Evolutionary conservation across 2,329 filamentous ascomycete species (phyloP).

Genomic region (Curvularia sp.): DNA sequence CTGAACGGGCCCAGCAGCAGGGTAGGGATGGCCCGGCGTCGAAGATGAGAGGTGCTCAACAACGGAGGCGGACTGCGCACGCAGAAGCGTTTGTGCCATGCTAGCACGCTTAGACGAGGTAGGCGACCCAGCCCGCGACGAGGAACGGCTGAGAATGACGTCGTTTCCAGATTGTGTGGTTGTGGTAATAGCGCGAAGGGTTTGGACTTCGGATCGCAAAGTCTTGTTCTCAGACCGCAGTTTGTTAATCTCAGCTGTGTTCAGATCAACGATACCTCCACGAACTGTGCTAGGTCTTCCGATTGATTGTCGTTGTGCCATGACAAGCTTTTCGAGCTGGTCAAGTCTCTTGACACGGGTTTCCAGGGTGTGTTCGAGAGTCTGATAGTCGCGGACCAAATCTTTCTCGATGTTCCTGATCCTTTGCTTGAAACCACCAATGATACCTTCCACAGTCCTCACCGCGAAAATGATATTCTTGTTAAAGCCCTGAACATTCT

Average conservation of each 20-base stretch:
- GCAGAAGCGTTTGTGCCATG: constrained; percentile 60
- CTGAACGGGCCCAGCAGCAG: constrained; percentile 48
- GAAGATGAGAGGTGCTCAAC: constrained; percentile 53
- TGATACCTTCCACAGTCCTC: constrained; percentile 82
- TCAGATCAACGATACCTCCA: constrained; percentile 50
- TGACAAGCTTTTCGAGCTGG: constrained; percentile 78
- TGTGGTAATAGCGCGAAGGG: constrained; percentile 61
- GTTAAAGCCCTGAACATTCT: constrained; percentile 84
- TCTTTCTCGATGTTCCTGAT: constrained; percentile 88
- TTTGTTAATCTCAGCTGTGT: constrained; percentile 62
- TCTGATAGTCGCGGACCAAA: constrained; percentile 88
- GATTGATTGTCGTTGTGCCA: constrained; percentile 49
- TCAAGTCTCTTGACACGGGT: constrained; percentile 84
- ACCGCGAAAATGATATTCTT: constrained; percentile 87
- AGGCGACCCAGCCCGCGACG: constrained; percentile 39
- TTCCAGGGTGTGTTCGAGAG: constrained; percentile 80
- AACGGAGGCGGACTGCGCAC: constrained; percentile 61
- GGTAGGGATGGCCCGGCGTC: constrained; percentile 42
- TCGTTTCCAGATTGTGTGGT: constrained; percentile 35
- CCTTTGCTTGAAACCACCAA: constrained; percentile 77
- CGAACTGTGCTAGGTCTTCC: constrained; percentile 50
- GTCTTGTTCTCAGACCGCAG: constrained; percentile 66
- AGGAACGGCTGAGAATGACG: constrained; percentile 33
- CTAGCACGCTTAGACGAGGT: constrained; percentile 52
- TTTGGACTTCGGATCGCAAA: constrained; percentile 68